These are phyloP conservation scores for Fennellomyces sp. DNA, from an alignment of 371 early-diverging fungal genomes.

Conservation along the genomic window DNA sequence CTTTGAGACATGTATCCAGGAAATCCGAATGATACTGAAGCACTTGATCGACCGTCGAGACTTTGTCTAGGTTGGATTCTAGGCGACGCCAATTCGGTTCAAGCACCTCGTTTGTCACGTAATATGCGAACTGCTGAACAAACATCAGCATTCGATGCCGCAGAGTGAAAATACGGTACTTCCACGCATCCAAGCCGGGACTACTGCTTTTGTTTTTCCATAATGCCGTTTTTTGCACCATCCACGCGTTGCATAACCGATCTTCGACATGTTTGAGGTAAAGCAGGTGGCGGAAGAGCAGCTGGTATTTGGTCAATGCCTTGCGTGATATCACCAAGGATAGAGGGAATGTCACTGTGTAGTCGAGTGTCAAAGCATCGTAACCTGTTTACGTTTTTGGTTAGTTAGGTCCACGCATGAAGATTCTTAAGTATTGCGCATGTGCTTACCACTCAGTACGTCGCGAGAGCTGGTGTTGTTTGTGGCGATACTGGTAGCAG, in stretches of 20 bases:
- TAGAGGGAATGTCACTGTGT: conserved; percentile 83
- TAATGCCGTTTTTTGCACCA: conserved; percentile 48
- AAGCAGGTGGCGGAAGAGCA: conserved; percentile 88
- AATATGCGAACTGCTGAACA: conserved; percentile 88
- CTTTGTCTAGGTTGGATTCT: conserved; percentile 60
- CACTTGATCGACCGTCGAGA: conserved; percentile 82
- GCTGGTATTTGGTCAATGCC: conserved; percentile 87
- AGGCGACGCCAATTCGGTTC: conserved; percentile 86
- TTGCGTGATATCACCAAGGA: conserved; percentile 86
- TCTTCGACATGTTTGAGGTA: conserved; percentile 63
- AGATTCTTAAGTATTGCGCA: no score
- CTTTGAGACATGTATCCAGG: conserved; percentile 82
- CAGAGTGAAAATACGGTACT: conserved; percentile 61
- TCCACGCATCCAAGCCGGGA: conserved; percentile 45
- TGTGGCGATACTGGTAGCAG: background rate
- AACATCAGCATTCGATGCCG: conserved; percentile 83
- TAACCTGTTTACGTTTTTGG: conserved; percentile 64
- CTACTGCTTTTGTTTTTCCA: conserved; percentile 33
- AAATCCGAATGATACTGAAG: conserved; percentile 80
- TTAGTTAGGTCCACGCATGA: background rate
- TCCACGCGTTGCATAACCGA: conserved; percentile 76
- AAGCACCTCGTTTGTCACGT: conserved; percentile 85
- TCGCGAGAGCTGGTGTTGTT: conserved; percentile 11
- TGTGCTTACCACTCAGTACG: conserved; percentile 23
- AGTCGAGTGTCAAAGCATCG: conserved; percentile 77